phyloP scores from a whole-genome alignment of 805 yeast genomes.

The Saccharomycopsis vini region DNA sequence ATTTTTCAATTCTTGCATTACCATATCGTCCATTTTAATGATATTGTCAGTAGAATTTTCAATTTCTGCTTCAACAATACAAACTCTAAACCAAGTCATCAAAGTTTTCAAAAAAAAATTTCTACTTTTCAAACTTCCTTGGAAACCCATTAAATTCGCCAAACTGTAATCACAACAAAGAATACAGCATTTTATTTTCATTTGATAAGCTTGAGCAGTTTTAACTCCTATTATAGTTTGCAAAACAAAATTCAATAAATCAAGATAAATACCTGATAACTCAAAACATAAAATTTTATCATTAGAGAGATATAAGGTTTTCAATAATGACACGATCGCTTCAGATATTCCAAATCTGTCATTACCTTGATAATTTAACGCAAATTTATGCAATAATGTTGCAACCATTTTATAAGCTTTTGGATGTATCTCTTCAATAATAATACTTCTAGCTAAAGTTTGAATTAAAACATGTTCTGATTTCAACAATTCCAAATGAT shows the following conservation, averaged over 20 bases:
- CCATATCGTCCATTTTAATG: background rate
- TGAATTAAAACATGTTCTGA: background rate
- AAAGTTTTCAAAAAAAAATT: conserved; percentile 1
- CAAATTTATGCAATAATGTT: background rate
- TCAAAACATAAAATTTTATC: conserved; percentile 3
- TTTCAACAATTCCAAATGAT: background rate
- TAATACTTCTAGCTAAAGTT: background rate
- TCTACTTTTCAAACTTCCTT: background rate
- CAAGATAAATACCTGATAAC: background rate
- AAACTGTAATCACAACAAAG: background rate
- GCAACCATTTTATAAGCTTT: conserved; percentile 1
- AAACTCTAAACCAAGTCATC: conserved; percentile 9
- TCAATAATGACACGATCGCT: conserved; percentile 1
- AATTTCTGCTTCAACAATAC: background rate
- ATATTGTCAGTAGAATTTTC: background rate
- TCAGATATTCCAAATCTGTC: background rate
- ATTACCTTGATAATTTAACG: background rate
- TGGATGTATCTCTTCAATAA: conserved; percentile 8
- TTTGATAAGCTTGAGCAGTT: background rate
- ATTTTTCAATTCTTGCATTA: background rate
- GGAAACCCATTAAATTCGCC: background rate
- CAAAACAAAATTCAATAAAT: background rate
- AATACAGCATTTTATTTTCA: background rate
- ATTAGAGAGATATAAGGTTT: background rate
- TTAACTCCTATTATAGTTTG: background rate